A percentile compares a stretch with the other conserved stretches of the same genome.
Evolutionary conservation across 2,329 filamentous ascomycete genomes (phyloP).

Genomic region (Arachnomyces sp.): DNA sequence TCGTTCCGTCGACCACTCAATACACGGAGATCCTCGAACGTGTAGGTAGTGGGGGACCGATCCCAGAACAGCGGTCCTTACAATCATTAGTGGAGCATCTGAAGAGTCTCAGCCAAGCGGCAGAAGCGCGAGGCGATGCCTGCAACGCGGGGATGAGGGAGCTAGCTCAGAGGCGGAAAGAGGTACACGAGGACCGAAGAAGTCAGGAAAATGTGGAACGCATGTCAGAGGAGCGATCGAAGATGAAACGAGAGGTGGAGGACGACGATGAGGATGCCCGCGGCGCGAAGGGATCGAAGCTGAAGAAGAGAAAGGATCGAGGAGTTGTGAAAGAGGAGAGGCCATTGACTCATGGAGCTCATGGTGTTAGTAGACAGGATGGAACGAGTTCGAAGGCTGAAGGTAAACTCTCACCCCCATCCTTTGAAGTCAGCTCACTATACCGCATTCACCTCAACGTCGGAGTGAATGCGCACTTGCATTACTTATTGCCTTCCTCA

Average conservation of each 20-base stretch:
- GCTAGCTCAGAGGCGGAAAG: slow-evolving; percentile 51
- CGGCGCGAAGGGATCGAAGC: slow-evolving; percentile 52
- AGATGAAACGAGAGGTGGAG: slow-evolving; percentile 38
- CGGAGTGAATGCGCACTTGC: not conserved
- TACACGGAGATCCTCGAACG: slow-evolving; percentile 54
- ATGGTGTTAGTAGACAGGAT: slow-evolving; percentile 58
- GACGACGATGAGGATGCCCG: slow-evolving; percentile 38
- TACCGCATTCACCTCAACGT: not conserved
- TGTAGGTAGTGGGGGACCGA: slow-evolving; percentile 41
- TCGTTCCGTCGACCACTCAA: slow-evolving; percentile 41
- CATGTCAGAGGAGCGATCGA: slow-evolving; percentile 43
- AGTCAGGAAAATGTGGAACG: slow-evolving; percentile 41
- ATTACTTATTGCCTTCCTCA: not conserved
- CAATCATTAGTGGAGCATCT: slow-evolving; percentile 48
- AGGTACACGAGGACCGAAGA: slow-evolving; percentile 45
- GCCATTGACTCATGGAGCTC: slow-evolving; percentile 54
- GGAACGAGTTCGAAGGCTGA: slow-evolving; percentile 51
- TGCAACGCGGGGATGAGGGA: slow-evolving; percentile 56
- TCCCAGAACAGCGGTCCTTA: slow-evolving; percentile 41
- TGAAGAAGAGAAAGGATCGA: slow-evolving; percentile 71
- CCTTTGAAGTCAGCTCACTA: too few species aligned
- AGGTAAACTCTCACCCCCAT: slow-evolving; percentile 38
- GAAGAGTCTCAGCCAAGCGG: slow-evolving; percentile 49
- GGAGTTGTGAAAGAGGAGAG: slow-evolving; percentile 55
- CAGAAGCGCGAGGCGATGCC: slow-evolving; percentile 49